Evolutionary conservation across 73 alveolate species (phyloP).

Genomic region (Paramecium sonneborni): DNA sequence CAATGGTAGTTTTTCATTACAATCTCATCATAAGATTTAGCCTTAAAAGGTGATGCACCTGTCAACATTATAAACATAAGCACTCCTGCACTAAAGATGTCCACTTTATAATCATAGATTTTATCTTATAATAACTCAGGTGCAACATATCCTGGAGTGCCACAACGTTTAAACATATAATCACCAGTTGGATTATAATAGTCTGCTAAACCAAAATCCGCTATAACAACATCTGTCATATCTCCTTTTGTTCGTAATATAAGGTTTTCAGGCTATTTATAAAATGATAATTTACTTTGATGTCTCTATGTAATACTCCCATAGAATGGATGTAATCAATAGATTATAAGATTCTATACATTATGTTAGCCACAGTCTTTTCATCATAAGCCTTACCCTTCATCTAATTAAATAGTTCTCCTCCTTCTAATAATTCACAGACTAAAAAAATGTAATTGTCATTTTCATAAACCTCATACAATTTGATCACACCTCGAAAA

Average conservation of each 20-base stretch:
- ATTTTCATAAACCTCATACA: constrained; percentile 67
- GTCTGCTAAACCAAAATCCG: constrained; percentile 69
- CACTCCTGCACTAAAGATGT: constrained; percentile 63
- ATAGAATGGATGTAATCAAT: constrained; percentile 56
- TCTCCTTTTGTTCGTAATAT: constrained; percentile 52
- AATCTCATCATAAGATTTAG: constrained; percentile 67
- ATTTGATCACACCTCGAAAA: constrained; percentile 61
- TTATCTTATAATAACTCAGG: constrained; percentile 66
- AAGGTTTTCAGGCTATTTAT: constrained; percentile 59
- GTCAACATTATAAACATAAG: constrained; percentile 61
- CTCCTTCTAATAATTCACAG: constrained; percentile 63
- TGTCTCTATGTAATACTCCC: constrained; percentile 61
- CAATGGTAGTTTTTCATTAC: constrained; percentile 65
- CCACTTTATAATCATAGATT: constrained; percentile 61
- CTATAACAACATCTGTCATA: constrained; percentile 54
- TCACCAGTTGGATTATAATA: constrained; percentile 55
- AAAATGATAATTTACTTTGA: neutral
- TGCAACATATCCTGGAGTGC: constrained; percentile 70
- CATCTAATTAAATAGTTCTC: constrained; percentile 62
- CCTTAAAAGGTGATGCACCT: constrained; percentile 63
- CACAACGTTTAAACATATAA: constrained; percentile 66
- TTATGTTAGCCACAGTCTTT: constrained; percentile 54
- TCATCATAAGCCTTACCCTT: constrained; percentile 62
- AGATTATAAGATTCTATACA: constrained; percentile 41
- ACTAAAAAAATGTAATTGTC: constrained; percentile 59